phyloP scores from a whole-genome alignment of 1,139 yeast species.

The Geotrichum klebahnii region DNA sequence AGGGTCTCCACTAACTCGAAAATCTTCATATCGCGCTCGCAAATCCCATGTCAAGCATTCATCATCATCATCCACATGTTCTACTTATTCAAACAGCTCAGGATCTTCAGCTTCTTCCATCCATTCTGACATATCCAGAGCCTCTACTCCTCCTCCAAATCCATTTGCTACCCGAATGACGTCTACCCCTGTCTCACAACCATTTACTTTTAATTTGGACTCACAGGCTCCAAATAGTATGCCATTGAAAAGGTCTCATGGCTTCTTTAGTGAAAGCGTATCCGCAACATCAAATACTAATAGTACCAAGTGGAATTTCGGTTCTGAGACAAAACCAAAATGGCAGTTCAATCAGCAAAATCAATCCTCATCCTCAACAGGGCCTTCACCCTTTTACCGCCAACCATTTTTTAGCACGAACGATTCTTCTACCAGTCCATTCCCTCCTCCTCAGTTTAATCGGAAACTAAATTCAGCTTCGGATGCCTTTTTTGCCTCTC shows the following conservation, averaged over 20 bases:
- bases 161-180: conserved; percentile 3
- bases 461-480: conserved; percentile 3
- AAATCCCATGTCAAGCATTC: conserved; percentile 11
- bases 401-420: conserved; percentile 20
- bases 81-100: conserved; percentile 23
- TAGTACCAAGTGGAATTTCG: conserved; percentile 11
- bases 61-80: conserved; percentile 26
- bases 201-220: conserved; percentile 4
- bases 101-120: conserved; percentile 18
- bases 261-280: conserved; percentile 6
- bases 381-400: conserved; percentile 20
- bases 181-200: conserved; percentile 1
- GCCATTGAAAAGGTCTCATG: conserved; percentile 16
- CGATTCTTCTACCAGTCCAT: conserved; percentile 10
- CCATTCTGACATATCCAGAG: conserved; percentile 14
- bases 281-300: conserved; percentile 1
- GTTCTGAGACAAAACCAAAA: conserved; percentile 12
- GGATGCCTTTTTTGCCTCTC: conserved; percentile 5
- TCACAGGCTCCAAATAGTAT: not conserved
- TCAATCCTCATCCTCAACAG: not conserved
- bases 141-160: conserved; percentile 13
- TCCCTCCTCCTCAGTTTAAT: conserved; percentile 2
- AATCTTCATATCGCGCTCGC: conserved; percentile 16
- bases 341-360: conserved; percentile 15
- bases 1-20: conserved; percentile 27